These are phyloP conservation scores for Canariomyces notabilis DNA, from an alignment of 2,329 filamentous ascomycete genomes.

Conservation along the genomic window DNA sequence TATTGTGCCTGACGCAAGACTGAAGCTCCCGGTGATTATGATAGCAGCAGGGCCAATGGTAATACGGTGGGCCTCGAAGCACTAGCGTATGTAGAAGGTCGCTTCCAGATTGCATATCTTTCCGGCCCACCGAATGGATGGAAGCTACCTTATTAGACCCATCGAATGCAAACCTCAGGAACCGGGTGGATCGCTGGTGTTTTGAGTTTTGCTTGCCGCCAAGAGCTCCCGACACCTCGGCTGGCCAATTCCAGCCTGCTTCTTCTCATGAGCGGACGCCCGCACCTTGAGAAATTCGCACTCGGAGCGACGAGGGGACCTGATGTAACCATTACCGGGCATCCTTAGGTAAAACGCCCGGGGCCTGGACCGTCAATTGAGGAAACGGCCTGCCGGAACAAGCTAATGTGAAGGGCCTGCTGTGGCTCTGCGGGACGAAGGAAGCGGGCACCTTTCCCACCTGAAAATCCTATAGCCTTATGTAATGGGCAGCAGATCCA, in stretches of 20 bases:
- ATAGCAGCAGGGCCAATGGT: no score
- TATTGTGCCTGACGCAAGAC: no score
- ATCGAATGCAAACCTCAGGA: background rate
- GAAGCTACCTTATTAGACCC: no score
- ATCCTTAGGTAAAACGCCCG: constrained; percentile 6
- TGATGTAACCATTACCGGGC: constrained; percentile 12
- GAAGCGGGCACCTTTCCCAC: constrained; percentile 1
- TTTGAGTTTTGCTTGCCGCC: background rate
- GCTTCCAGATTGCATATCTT: no score
- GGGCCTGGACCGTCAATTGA: background rate
- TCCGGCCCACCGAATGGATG: no score
- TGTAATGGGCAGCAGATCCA: background rate
- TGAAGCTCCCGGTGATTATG: no score
- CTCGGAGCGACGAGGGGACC: constrained; percentile 3
- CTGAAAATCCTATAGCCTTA: constrained; percentile 1
- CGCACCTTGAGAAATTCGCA: background rate
- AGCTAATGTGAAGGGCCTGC: constrained; percentile 1
- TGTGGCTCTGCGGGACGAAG: constrained; percentile 7
- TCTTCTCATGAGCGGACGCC: background rate
- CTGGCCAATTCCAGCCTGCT: background rate
- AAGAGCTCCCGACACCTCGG: background rate
- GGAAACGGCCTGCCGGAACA: background rate
- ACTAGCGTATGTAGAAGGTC: background rate
- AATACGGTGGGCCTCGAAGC: background rate
- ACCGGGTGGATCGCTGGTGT: background rate